Conservation (phyloP, 1,139 yeast species). For the Groenewaldozyma sp. region DNA sequence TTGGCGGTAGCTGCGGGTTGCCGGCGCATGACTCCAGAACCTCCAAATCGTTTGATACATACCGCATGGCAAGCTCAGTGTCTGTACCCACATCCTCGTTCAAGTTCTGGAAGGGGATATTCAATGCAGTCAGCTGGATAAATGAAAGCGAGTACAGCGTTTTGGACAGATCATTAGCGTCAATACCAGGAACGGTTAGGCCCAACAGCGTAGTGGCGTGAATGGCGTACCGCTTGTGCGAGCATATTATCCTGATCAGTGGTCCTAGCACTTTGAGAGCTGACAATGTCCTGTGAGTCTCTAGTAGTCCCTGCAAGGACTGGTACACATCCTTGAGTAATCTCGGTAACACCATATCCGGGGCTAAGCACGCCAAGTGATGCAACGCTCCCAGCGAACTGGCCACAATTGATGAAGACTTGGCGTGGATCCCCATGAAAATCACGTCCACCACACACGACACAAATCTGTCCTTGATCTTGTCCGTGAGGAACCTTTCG, state of each 20-base stretch:
- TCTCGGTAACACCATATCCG: conserved; percentile 53
- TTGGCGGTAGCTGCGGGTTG: conserved; percentile 16
- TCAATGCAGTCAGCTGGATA: conserved; percentile 61
- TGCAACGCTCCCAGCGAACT: conserved; percentile 55
- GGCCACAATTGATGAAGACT: conserved; percentile 48
- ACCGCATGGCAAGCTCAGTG: conserved; percentile 63
- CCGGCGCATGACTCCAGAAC: conserved; percentile 25
- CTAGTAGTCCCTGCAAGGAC: conserved; percentile 66
- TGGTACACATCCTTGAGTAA: conserved; percentile 73
- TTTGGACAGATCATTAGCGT: conserved; percentile 74
- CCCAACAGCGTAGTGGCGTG: conserved; percentile 70
- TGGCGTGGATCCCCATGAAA: conserved; percentile 72
- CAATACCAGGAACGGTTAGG: conserved; percentile 72
- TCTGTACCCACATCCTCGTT: conserved; percentile 20
- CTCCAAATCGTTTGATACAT: conserved; percentile 44
- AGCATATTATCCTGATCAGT: conserved; percentile 58
- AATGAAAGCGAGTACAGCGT: conserved; percentile 63
- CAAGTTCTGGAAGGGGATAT: conserved; percentile 50
- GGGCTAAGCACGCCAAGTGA: conserved; percentile 53
- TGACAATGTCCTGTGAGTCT: conserved; percentile 71
- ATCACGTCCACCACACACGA: conserved; percentile 49
- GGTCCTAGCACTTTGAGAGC: conserved; percentile 63
- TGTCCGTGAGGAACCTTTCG: conserved; percentile 38
- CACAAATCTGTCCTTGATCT: conserved; percentile 44
- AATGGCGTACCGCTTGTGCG: conserved; percentile 57